A percentile compares a stretch with the other conserved stretches of the same genome.
phyloP scores from a whole-genome alignment of 1,284 basidiomycete species.

The Trametes versicolor region DNA sequence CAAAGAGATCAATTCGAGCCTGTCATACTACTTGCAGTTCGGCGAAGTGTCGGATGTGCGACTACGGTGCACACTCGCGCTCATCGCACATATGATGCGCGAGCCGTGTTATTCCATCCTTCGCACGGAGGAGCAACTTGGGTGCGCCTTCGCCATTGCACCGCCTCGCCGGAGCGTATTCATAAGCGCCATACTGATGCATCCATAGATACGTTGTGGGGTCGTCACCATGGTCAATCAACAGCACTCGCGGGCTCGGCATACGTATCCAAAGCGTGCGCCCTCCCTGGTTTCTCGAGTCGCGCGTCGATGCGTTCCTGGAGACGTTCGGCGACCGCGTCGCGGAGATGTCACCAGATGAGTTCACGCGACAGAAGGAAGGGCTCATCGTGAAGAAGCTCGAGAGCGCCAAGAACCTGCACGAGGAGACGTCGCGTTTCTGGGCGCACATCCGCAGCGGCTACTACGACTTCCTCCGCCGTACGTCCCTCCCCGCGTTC shows the following conservation, averaged over 20 bases:
- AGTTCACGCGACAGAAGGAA: slow-evolving; percentile 38
- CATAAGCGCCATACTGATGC: neutral
- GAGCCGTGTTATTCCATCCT: slow-evolving; percentile 44
- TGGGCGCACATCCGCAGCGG: slow-evolving; percentile 41
- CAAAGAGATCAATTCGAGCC: slow-evolving; percentile 41
- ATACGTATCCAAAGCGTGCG: slow-evolving; percentile 43
- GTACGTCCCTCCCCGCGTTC: slow-evolving; percentile 31
- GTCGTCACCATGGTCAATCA: slow-evolving; percentile 31
- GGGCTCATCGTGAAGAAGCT: slow-evolving; percentile 42
- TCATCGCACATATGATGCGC: slow-evolving; percentile 41
- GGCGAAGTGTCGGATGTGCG: slow-evolving; percentile 36
- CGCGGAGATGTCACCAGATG: slow-evolving; percentile 30
- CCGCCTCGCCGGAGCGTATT: neutral
- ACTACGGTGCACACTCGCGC: slow-evolving; percentile 33
- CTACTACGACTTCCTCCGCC: slow-evolving; percentile 40
- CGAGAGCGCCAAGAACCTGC: slow-evolving; percentile 42
- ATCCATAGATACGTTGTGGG: slow-evolving; percentile 41
- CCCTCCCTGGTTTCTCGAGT: slow-evolving; percentile 39
- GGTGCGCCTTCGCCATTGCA: slow-evolving; percentile 28
- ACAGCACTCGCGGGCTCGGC: slow-evolving; percentile 38
- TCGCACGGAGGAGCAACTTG: slow-evolving; percentile 44
- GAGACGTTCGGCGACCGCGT: slow-evolving; percentile 35
- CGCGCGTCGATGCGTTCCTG: slow-evolving; percentile 43
- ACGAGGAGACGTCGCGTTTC: slow-evolving; percentile 41
- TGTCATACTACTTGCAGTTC: slow-evolving; percentile 44